Evolutionary conservation across 129 eudicot species (phyloP), one percentile per base, ranked within the genome.

Genomic region (Deinandra increscens): DNA sequence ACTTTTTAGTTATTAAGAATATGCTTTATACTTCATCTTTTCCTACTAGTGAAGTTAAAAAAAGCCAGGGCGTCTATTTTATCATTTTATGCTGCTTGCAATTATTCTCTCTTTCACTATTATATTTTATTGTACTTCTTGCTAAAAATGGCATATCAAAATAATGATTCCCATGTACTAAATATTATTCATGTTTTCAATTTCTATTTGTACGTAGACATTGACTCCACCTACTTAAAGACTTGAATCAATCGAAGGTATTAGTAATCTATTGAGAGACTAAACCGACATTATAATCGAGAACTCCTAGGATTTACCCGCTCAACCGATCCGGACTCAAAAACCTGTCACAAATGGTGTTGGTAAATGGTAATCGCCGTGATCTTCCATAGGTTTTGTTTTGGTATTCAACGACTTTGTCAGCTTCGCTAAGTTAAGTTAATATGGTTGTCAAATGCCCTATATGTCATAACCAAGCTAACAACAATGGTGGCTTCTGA

Each of bases 51-150:
- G 17, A 67, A 8, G 29, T 66, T 15, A 13, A 50, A 68, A 13
- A 50, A 50, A 10, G 1, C 26, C 68, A 71, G 20, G 75, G 75
- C 55, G 55, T 56, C 56, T 70, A 56, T 41, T 42, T 43, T 17
- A 42, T 71, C 56, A 56, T 41, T 42, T 43, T 17, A 42, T 71
- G 58, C 34, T 58, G 46, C 20, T 71, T 31, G 67, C 36, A 58
- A 71, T 59, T 23, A 43, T 59, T 71, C 20, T 37, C 8, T 37
- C 11, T 18, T 48, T 7, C 18, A 66, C 3, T 46, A 14, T 54
- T 71, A 6, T 43, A 59, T 71, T 31, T 42, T 59, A 1, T 59
- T 53, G 45, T 59, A 59, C 68, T 59, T 59, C 13, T 58, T 71
- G 53, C 58, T 43, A 42, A 42, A 23, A 71, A 29, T 38, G 45